Percentiles rank a stretch among this genome's conserved stretches.
These are phyloP conservation scores for Spiromastix sp. DNA, from an alignment of 2,329 filamentous ascomycete species.

Conservation along the genomic window DNA sequence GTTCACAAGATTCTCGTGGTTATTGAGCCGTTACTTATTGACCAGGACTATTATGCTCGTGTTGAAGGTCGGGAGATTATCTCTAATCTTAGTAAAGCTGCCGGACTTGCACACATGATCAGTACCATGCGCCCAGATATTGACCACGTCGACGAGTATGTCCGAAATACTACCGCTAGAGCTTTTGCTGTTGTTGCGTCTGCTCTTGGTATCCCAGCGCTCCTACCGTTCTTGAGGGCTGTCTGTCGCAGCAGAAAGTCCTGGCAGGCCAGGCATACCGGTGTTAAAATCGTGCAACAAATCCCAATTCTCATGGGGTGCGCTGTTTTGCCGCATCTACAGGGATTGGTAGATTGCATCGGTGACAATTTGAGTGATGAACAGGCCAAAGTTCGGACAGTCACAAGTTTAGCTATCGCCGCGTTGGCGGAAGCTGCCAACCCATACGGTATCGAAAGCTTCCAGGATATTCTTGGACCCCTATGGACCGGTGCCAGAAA, in stretches of 20 bases:
- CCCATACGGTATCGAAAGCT: slow-evolving; percentile 97
- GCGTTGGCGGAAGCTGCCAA: slow-evolving; percentile 92
- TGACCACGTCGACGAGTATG: slow-evolving; percentile 96
- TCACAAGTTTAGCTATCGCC: slow-evolving; percentile 88
- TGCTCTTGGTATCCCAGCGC: slow-evolving; percentile 85
- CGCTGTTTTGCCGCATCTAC: slow-evolving; percentile 87
- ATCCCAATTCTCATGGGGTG: slow-evolving; percentile 99
- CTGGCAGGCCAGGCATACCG: slow-evolving; percentile 95
- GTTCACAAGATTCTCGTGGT: slow-evolving; percentile 98
- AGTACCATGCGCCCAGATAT: slow-evolving; percentile 99
- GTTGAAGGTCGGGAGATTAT: slow-evolving; percentile 98
- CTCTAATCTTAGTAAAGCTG: slow-evolving; percentile 92
- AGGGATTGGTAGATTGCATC: slow-evolving; percentile 93
- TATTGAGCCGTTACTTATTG: slow-evolving; percentile 96
- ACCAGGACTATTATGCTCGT: slow-evolving; percentile 97
- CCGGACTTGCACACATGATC: slow-evolving; percentile 96
- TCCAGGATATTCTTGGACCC: slow-evolving; percentile 94
- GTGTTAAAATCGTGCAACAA: slow-evolving; percentile 98
- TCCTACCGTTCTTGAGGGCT: slow-evolving; percentile 87
- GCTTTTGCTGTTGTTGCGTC: slow-evolving; percentile 97
- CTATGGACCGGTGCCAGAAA: slow-evolving; percentile 94
- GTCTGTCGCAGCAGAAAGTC: slow-evolving; percentile 98
- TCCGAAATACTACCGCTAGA: slow-evolving; percentile 91
- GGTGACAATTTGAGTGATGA: slow-evolving; percentile 93
- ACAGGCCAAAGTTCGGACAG: slow-evolving; percentile 93